Percentiles rank a stretch among this genome's conserved stretches.
Conservation (phyloP, 2,329 filamentous ascomycete genomes). For the Chaetomium globosum region DNA sequence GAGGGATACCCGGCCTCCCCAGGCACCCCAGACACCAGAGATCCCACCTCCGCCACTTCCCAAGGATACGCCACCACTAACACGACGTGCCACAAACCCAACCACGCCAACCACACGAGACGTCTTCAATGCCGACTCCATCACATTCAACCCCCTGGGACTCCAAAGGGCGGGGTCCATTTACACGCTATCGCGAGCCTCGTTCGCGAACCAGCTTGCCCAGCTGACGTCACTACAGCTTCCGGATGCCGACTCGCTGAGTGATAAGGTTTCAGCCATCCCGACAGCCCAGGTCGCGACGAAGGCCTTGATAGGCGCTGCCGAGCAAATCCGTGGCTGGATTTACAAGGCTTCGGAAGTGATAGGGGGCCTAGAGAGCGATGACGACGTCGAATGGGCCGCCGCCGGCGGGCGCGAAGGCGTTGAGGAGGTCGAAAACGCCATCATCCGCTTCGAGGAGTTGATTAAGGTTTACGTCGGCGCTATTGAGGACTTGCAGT, state of each 20-base stretch:
- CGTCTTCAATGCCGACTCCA: conserved; percentile 55
- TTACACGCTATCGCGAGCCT: conserved; percentile 88
- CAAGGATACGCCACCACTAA: conserved; percentile 56
- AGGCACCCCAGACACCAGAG: conserved; percentile 42
- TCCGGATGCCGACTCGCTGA: conserved; percentile 80
- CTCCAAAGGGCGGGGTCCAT: conserved; percentile 78
- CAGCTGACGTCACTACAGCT: conserved; percentile 89
- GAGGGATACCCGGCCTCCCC: conserved; percentile 48
- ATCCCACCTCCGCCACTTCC: conserved; percentile 50
- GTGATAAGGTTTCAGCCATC: conserved; percentile 80
- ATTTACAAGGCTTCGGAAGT: conserved; percentile 91
- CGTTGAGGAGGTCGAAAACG: conserved; percentile 69
- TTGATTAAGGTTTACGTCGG: conserved; percentile 90
- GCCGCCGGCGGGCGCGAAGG: conserved; percentile 82
- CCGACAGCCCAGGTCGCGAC: conserved; percentile 82
- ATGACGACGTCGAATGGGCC: conserved; percentile 98
- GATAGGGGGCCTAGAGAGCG: conserved; percentile 83
- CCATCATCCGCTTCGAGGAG: conserved; percentile 82
- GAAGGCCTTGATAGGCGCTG: conserved; percentile 79
- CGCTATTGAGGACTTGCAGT: conserved; percentile 90
- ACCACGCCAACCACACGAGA: conserved; percentile 38
- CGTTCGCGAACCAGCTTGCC: conserved; percentile 89
- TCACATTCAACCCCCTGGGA: conserved; percentile 65
- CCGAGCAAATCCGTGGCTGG: conserved; percentile 92
- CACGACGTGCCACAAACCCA: conserved; percentile 34